Conservation (phyloP, 176 grass and related monocot species). For the Aegilops speltoides region DNA sequence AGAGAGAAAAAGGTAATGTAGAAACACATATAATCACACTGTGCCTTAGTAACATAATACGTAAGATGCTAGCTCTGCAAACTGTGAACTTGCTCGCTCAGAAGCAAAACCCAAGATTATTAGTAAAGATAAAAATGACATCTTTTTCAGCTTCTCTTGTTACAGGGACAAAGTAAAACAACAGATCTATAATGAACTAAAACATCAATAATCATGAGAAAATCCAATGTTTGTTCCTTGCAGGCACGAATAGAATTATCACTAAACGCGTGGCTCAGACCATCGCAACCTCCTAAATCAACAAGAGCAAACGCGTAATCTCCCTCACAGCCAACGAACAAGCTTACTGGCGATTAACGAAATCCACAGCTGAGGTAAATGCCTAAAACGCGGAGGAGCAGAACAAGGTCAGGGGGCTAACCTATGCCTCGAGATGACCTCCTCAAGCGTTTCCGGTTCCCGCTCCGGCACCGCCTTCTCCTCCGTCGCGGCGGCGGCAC, state of each 20-base stretch:
- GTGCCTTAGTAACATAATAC: not conserved
- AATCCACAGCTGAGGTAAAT: not conserved
- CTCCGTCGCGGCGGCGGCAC: slow-evolving; percentile 18
- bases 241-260: not conserved
- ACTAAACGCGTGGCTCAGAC: not conserved
- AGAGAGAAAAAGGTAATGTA: not conserved
- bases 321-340: not conserved
- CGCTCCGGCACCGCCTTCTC: not conserved
- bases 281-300: not conserved
- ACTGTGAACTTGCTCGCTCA: not conserved
- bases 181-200: not conserved
- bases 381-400: not conserved
- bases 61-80: not conserved
- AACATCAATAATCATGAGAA: not conserved
- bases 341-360: not conserved
- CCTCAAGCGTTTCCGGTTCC: slow-evolving; percentile 55
- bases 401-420: not conserved
- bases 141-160: not conserved
- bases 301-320: not conserved
- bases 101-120: not conserved
- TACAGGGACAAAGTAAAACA: not conserved
- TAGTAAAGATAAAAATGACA: not conserved
- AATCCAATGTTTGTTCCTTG: not conserved
- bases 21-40: not conserved
- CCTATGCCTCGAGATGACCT: slow-evolving; percentile 79